These are phyloP conservation scores for Solanum clarkiae DNA, from an alignment of 257 asterid species.

Conservation along the genomic window DNA sequence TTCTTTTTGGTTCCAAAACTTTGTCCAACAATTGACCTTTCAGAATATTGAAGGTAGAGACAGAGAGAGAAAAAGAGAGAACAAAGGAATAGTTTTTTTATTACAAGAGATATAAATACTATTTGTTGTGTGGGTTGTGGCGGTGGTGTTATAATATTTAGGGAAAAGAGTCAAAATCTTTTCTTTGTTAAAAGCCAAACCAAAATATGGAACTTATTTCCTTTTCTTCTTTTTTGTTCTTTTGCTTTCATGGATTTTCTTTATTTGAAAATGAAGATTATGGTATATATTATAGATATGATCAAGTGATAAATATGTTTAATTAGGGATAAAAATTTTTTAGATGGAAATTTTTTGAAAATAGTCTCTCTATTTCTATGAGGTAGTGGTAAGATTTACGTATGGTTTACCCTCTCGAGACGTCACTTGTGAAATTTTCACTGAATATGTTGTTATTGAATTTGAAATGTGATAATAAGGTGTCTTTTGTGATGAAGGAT, in stretches of 20 bases:
- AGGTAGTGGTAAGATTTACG: too few relatives aligned
- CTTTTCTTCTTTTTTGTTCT: neutral
- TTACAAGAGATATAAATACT: neutral
- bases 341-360: too few relatives aligned
- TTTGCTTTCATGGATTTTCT: neutral
- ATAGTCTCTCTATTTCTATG: too few relatives aligned
- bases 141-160: neutral
- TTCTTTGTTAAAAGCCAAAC: neutral
- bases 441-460: neutral
- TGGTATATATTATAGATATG: neutral
- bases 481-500: neutral
- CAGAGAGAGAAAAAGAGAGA: neutral
- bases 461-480: neutral
- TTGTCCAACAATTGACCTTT: constrained; percentile 14
- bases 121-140: neutral
- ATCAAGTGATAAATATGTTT: neutral
- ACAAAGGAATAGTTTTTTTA: neutral
- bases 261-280: neutral
- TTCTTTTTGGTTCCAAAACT: neutral
- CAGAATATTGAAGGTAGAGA: neutral
- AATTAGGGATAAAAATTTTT: neutral
- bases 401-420: too few relatives aligned
- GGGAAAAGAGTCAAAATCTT: neutral
- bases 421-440: too few relatives aligned
- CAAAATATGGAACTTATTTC: neutral